phyloP scores from a whole-genome alignment of 768 basidiomycete species.

The Lactarius hengduanensis region DNA sequence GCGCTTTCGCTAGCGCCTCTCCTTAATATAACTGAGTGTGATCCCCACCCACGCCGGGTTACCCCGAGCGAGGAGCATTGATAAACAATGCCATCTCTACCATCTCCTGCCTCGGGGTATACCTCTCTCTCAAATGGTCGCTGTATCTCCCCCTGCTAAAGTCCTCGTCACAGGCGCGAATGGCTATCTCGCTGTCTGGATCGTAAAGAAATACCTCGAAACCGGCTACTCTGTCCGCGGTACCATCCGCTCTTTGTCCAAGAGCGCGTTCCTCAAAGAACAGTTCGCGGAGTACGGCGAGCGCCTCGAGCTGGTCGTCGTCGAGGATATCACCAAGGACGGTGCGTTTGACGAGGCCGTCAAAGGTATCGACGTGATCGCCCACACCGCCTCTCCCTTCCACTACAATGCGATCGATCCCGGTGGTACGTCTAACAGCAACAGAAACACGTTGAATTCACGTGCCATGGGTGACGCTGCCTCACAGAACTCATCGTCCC shows the following conservation, averaged over 20 bases:
- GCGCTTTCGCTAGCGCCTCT: not conserved
- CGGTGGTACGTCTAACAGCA: slow-evolving; percentile 29
- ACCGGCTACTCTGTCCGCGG: slow-evolving; percentile 63
- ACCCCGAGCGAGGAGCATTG: not conserved
- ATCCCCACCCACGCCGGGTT: not conserved
- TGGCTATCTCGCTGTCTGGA: slow-evolving; percentile 60
- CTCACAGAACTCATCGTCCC: slow-evolving; percentile 59
- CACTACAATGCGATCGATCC: slow-evolving; percentile 45
- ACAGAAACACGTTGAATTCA: not conserved
- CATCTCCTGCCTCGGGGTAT: not conserved
- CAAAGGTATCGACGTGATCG: slow-evolving; percentile 69
- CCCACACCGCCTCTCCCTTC: slow-evolving; percentile 68
- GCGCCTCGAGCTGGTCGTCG: slow-evolving; percentile 61
- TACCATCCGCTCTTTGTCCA: slow-evolving; percentile 61
- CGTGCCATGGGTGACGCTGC: not conserved
- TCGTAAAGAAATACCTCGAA: slow-evolving; percentile 55
- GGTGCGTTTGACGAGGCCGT: slow-evolving; percentile 77
- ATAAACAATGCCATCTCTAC: not conserved
- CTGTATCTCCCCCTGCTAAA: slow-evolving; percentile 37
- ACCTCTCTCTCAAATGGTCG: slow-evolving; percentile 35
- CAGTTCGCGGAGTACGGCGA: slow-evolving; percentile 54
- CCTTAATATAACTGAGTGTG: not conserved
- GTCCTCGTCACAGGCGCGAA: slow-evolving; percentile 60
- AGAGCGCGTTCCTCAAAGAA: slow-evolving; percentile 55
- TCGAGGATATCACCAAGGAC: slow-evolving; percentile 65